A percentile compares a stretch with the other conserved stretches of the same genome.
These are phyloP conservation scores for Melaleuca quinquenervia DNA, from an alignment of 345 rosid genomes.

Conservation along the genomic window DNA sequence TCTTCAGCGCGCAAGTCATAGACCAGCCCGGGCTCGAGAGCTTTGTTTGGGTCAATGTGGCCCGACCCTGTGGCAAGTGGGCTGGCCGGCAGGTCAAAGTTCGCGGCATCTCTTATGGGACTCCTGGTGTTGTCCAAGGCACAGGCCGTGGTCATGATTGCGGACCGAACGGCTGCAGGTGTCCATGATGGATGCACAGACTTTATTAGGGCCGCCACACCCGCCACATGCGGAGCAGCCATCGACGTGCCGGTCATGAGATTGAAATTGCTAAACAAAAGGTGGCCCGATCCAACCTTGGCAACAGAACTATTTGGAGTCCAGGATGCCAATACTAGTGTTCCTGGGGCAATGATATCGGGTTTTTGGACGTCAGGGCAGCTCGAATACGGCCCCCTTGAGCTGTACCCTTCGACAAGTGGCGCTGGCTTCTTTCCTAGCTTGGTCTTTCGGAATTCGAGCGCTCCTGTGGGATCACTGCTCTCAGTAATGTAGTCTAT, in stretches of 20 bases:
- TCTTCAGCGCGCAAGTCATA: conserved; percentile 39
- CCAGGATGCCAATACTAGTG: conserved; percentile 32
- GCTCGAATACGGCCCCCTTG: conserved; percentile 33
- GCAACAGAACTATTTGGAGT: conserved; percentile 18
- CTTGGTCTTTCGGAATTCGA: conserved; percentile 20
- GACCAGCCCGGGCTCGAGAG: conserved; percentile 48
- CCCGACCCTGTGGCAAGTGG: conserved; percentile 70
- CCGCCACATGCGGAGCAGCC: conserved; percentile 39
- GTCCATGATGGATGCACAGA: conserved; percentile 28
- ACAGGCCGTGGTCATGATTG: conserved; percentile 35
- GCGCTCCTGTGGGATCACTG: conserved; percentile 10
- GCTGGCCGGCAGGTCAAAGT: conserved; percentile 14
- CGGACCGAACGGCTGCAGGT: conserved; percentile 37
- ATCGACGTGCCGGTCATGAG: conserved; percentile 35
- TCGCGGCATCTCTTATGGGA: conserved; percentile 23
- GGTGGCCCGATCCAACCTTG: neutral
- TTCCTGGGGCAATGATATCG: conserved; percentile 35
- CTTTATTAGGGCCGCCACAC: conserved; percentile 28
- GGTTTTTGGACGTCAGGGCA: conserved; percentile 25
- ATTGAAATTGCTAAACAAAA: conserved; percentile 22
- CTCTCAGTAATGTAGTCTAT: conserved; percentile 12
- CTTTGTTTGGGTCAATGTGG: conserved; percentile 24
- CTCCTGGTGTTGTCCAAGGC: conserved; percentile 18
- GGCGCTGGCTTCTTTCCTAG: conserved; percentile 30
- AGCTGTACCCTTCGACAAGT: conserved; percentile 22